Evolutionary conservation across 2,329 filamentous ascomycete genomes (phyloP).

Genomic region (Stachybotrys echinatus): DNA sequence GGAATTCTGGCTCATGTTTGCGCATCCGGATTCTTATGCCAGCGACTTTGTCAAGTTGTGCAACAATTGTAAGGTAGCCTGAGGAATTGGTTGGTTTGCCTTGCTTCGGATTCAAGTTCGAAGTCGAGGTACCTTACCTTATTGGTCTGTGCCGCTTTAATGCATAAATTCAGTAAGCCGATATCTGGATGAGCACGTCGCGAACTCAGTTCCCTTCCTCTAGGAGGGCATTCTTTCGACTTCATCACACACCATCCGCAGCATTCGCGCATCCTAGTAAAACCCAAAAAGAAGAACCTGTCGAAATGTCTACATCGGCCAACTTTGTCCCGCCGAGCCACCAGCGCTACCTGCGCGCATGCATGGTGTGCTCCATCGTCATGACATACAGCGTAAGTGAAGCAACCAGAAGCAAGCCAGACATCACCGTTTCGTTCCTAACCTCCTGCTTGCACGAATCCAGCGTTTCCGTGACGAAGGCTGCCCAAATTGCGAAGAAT

Average conservation of each 20-base stretch:
- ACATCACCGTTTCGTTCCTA: too few species aligned
- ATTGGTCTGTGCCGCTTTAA: not conserved
- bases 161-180: conserved; percentile 6
- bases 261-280: not conserved
- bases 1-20: conserved; percentile 15
- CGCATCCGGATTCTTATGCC: too few species aligned
- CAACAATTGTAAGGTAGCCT: too few species aligned
- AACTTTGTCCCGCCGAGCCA: conserved; percentile 70
- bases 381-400: conserved; percentile 66
- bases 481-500: conserved; percentile 94
- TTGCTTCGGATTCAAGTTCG: too few species aligned
- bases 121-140: not conserved
- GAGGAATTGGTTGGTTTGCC: too few species aligned
- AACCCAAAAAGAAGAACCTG: not conserved
- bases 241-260: not conserved
- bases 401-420: not conserved
- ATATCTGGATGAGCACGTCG: conserved; percentile 1
- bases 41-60: too few species aligned
- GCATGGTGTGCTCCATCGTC: conserved; percentile 97
- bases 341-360: conserved; percentile 85
- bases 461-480: conserved; percentile 82
- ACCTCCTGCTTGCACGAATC: too few species aligned
- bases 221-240: not conserved
- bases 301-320: conserved; percentile 31
- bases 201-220: not conserved